These are phyloP conservation scores for Talaromyces liani DNA, from an alignment of 495 filamentous ascomycete species.

Conservation along the genomic window DNA sequence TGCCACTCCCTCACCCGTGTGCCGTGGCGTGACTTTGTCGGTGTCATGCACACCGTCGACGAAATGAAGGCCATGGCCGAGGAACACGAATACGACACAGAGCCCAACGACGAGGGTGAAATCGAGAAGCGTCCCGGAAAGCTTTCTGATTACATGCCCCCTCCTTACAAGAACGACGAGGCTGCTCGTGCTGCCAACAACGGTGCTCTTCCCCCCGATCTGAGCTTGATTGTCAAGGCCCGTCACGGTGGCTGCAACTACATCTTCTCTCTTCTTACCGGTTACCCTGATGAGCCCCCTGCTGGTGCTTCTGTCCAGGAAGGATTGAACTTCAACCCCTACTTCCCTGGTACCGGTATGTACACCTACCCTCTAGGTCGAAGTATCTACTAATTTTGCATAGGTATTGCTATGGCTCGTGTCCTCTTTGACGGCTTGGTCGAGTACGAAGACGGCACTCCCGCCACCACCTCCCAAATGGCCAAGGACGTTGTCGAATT, in stretches of 20 bases:
- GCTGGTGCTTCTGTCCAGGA: slow-evolving; percentile 72
- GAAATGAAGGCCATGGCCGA: slow-evolving; percentile 96
- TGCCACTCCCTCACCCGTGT: slow-evolving; percentile 96
- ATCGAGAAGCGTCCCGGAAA: slow-evolving; percentile 98
- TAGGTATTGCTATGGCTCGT: slow-evolving; percentile 95
- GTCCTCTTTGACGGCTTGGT: slow-evolving; percentile 96
- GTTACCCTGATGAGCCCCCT: slow-evolving; percentile 94
- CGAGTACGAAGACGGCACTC: slow-evolving; percentile 96
- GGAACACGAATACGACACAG: slow-evolving; percentile 96
- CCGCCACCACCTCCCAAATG: slow-evolving; percentile 95
- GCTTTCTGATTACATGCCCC: slow-evolving; percentile 92
- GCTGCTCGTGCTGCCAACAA: slow-evolving; percentile 97
- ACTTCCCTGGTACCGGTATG: slow-evolving; percentile 92
- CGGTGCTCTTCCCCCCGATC: slow-evolving; percentile 94
- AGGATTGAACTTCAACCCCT: slow-evolving; percentile 99
- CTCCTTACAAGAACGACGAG: slow-evolving; percentile 97
- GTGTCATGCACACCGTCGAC: slow-evolving; percentile 86
- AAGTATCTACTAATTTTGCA: background rate
- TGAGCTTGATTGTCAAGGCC: slow-evolving; percentile 95
- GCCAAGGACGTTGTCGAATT: slow-evolving; percentile 99
- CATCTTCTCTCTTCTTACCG: slow-evolving; percentile 94
- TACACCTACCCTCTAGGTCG: slow-evolving; percentile 7
- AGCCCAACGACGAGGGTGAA: slow-evolving; percentile 96
- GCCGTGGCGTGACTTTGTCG: slow-evolving; percentile 89
- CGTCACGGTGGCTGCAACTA: slow-evolving; percentile 98